Base-by-base conservation (phyloP, 805 yeast species). In the Candida railenensis region DNA sequence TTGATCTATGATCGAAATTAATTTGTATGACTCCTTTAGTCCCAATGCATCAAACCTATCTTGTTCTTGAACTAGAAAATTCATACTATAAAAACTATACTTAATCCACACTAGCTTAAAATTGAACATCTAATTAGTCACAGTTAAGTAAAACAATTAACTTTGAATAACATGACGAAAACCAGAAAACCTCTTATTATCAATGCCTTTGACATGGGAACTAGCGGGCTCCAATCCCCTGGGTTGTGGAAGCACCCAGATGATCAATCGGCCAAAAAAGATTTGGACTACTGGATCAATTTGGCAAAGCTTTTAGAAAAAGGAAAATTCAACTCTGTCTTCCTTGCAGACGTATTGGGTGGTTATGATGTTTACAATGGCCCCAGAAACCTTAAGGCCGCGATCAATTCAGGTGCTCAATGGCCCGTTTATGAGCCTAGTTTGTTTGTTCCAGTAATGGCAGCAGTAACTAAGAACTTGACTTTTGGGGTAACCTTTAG, bases 291-390 rank as follows among this genome's bases (percentile, higher is more conserved):
- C 53, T 71, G 76, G 76, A 58, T 62, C 16, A 56, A 67, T 30
- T 47, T 71, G 4, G 75, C 76, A 8, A 59, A 68, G 44, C 43
- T 66, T 21, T 60, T 71, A 18, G 76, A 71, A 44, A 56, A 59
- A 39, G 76, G 73, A 5, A 70, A 69, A 53, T 54, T 71, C 48
- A 70, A 69, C 47, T 66, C 64, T 18, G 44, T 71, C 3, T 71
- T 71, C 49, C 53, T 71, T 44, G 76, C 76, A 41, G 76, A 71
- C 53, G 67, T 67, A 11, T 52, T 71, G 18, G 75, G 73, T 12
- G 63, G 66, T 4, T 70, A 69, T 45, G 75, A 72, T 48, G 72
- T 67, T 19, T 70, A 67, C 50, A 63, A 71, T 48, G 77, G 77
- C 11, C 72, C 75, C 3, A 51, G 54, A 20, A 69, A 67, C 52